Base-by-base conservation (phyloP, 2,329 filamentous ascomycete genomes). In the Hypoxylon sp. region DNA sequence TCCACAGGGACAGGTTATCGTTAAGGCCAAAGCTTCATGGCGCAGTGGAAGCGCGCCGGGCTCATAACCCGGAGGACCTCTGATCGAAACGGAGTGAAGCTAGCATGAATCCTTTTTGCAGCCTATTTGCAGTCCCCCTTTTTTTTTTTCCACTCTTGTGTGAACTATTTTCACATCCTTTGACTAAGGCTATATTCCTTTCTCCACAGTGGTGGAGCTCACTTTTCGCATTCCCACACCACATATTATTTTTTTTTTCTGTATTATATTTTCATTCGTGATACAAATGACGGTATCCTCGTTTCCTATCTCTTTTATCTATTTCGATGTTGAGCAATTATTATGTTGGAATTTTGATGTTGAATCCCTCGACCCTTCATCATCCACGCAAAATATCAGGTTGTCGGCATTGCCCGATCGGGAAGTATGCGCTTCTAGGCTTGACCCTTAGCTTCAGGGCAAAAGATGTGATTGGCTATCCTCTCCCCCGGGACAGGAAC, bases 61-160 rank as follows among this genome's bases (percentile, higher is more conserved):
- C 71, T 74, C 71, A 74, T 74, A 73, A 73, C 72, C 71, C 71
- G 72, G 71, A 74, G 72, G 72, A 67, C 72, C 65, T 72, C 65
- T 55, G 72, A 74, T 74, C 72, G 71, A 73, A 73, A 73, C 71
- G 65, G 65, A 72, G 64, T 68, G 65, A 60, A 73, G 72, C 72
- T 74, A 74, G 38, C n/a, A 48, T 45, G 4, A 7, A 1, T 36
- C 32, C 48, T 62, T 62, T 45, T 46, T 50, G 28, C 34, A 25
- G 3, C 19, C 13, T n/a, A 36, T n/a, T 36, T 36, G 13, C 1
- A 21, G 19, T 21, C 4, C 3, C 11, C 11, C 21, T 21, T 19
- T 17, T 28, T 21, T 21, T 43, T 21, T 19, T 17, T 28, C 5
- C 28, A 10, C 17, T 19, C 2, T 4, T 43, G 17, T 43, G 38